Conservation (phyloP, 371 early-diverging fungal species). For the Zopfochytrium polystomum region DNA sequence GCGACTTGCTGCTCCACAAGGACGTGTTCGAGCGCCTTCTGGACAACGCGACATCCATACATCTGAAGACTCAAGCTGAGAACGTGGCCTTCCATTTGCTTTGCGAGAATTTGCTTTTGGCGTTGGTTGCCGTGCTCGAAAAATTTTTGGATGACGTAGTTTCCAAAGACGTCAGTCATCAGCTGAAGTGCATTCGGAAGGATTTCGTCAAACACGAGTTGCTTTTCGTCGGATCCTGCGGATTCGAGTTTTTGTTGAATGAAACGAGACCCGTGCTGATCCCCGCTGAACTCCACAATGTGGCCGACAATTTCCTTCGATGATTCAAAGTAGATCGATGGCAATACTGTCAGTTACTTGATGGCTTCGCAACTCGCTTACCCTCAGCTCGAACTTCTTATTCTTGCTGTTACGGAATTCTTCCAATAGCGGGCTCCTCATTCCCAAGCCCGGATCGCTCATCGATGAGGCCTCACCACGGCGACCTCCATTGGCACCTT, state of each 20-base stretch:
- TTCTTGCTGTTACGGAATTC: constrained; percentile 93
- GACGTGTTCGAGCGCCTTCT: constrained; percentile 97
- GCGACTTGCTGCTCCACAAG: constrained; percentile 82
- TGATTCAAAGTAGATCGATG: too few species aligned
- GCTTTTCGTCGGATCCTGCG: constrained; percentile 89
- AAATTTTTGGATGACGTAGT: constrained; percentile 99
- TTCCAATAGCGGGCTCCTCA: constrained; percentile 81
- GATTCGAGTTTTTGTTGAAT: constrained; percentile 98
- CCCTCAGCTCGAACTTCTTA: constrained; percentile 84
- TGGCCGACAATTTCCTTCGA: constrained; percentile 83
- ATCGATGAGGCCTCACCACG: constrained; percentile 17
- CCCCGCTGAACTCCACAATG: constrained; percentile 96
- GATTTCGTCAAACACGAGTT: constrained; percentile 95
- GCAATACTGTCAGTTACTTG: neutral
- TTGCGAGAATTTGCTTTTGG: constrained; percentile 84
- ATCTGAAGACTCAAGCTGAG: constrained; percentile 94
- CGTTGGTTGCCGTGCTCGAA: constrained; percentile 87
- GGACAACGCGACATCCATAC: constrained; percentile 99
- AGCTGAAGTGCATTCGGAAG: constrained; percentile 87
- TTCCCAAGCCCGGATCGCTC: constrained; percentile 53
- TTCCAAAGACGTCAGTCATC: constrained; percentile 99
- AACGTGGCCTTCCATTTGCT: constrained; percentile 93
- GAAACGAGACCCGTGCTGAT: constrained; percentile 99
- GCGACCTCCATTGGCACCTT: neutral
- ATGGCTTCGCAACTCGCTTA: constrained; percentile 18